Evolutionary conservation across 108 stramenopile genomes (phyloP).

Genomic region (Cyclotella distinguenda): DNA sequence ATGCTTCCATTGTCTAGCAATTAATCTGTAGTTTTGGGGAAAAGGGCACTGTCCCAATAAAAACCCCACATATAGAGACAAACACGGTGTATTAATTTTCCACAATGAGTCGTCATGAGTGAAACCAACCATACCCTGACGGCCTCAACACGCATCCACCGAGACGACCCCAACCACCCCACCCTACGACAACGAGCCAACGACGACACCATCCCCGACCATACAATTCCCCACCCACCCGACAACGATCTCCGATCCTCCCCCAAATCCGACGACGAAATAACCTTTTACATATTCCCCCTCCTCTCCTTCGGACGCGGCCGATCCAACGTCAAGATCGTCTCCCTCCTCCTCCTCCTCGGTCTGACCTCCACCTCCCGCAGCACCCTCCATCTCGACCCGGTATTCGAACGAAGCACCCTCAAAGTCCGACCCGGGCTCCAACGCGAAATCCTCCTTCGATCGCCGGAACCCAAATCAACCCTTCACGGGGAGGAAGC

Average conservation of each 20-base stretch:
- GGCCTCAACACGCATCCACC: not conserved
- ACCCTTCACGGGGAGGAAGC: conserved; percentile 6
- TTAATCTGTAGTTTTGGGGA: no score
- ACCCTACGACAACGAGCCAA: not conserved
- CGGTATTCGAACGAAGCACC: conserved; percentile 7
- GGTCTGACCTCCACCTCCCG: conserved; percentile 4
- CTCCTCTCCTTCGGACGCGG: conserved; percentile 22
- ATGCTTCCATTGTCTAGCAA: no score
- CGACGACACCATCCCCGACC: not conserved
- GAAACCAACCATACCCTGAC: conserved; percentile 7
- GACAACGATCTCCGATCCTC: not conserved
- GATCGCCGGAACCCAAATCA: conserved; percentile 6
- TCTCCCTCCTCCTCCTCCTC: conserved; percentile 30
- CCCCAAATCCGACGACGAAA: not conserved
- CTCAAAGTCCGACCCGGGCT: conserved; percentile 20
- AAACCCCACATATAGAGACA: no score
- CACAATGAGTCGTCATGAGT: not conserved
- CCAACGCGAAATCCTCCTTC: conserved; percentile 27
- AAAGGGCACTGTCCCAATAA: no score
- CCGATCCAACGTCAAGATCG: conserved; percentile 16
- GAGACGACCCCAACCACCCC: not conserved
- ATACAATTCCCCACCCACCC: not conserved
- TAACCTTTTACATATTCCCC: conserved; percentile 28
- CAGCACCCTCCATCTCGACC: not conserved
- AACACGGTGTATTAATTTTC: no score